phyloP scores from a whole-genome alignment of 192 early-diverging fungal species.

The Coemansia sp. region DNA sequence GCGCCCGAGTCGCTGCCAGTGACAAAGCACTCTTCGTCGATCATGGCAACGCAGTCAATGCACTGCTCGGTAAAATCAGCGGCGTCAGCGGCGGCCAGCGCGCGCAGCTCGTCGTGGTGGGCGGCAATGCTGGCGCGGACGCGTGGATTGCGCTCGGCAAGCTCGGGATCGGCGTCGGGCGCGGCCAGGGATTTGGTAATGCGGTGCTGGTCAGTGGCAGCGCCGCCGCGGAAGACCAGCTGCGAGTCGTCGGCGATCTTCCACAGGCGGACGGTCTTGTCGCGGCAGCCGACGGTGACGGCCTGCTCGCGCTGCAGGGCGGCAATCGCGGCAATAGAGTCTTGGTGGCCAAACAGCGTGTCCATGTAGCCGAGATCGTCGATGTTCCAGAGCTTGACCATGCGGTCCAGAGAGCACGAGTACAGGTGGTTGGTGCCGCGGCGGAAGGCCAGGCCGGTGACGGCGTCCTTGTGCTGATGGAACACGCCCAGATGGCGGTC shows the following conservation, averaged over 20 bases:
- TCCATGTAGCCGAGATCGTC: slow-evolving; percentile 90
- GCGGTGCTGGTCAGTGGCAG: slow-evolving; percentile 39
- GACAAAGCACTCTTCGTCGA: slow-evolving; percentile 92
- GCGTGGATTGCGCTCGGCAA: neutral
- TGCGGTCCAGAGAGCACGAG: slow-evolving; percentile 83
- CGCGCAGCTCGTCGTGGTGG: slow-evolving; percentile 19
- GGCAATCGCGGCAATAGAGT: slow-evolving; percentile 76
- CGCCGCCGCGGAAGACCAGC: slow-evolving; percentile 84
- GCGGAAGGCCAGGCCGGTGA: slow-evolving; percentile 83
- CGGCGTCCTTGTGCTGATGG: slow-evolving; percentile 87
- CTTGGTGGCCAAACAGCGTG: slow-evolving; percentile 98
- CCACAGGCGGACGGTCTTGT: slow-evolving; percentile 88
- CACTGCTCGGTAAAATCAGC: slow-evolving; percentile 58
- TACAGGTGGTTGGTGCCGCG: slow-evolving; percentile 73
- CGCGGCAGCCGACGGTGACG: slow-evolving; percentile 83
- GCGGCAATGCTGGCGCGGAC: neutral
- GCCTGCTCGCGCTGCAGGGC: slow-evolving; percentile 85
- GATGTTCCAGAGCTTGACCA: slow-evolving; percentile 96
- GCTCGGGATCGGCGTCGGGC: neutral
- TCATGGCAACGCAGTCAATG: slow-evolving; percentile 81
- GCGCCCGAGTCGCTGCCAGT: slow-evolving; percentile 84
- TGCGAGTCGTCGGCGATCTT: slow-evolving; percentile 94
- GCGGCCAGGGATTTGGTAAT: slow-evolving; percentile 15
- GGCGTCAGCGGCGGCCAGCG: slow-evolving; percentile 8
- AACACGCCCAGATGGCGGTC: slow-evolving; percentile 70